These are phyloP conservation scores for Lepidium sativum DNA, from an alignment of 345 rosid genomes.

Conservation along the genomic window DNA sequence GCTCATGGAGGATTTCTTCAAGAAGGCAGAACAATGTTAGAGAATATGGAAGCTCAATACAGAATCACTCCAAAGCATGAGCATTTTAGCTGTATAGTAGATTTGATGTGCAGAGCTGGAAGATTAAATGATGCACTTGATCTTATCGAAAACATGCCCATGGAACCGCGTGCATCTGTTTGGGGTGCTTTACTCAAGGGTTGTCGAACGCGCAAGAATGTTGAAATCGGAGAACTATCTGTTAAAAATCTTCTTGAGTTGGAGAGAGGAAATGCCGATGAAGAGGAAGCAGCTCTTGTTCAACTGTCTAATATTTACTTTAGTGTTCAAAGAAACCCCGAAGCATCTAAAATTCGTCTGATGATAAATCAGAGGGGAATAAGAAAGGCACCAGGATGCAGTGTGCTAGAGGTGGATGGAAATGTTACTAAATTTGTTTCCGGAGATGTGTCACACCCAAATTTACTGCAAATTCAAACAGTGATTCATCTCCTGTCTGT, in stretches of 20 bases:
- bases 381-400: slow-evolving; percentile 49
- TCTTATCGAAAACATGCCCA: slow-evolving; percentile 46
- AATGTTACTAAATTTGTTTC: slow-evolving; percentile 38
- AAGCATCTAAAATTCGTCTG: slow-evolving; percentile 37
- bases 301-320: slow-evolving; percentile 45
- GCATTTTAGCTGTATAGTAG: slow-evolving; percentile 54
- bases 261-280: slow-evolving; percentile 35
- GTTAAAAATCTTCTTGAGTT: slow-evolving; percentile 36
- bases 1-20: slow-evolving; percentile 45
- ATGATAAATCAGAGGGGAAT: slow-evolving; percentile 38
- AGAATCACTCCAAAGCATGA: slow-evolving; percentile 44
- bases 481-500: slow-evolving; percentile 25
- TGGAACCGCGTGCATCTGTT: slow-evolving; percentile 51
- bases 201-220: slow-evolving; percentile 46
- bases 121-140: slow-evolving; percentile 39
- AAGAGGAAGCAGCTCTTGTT: slow-evolving; percentile 53
- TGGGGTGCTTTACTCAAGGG: slow-evolving; percentile 58
- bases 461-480: slow-evolving; percentile 32
- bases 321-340: slow-evolving; percentile 23
- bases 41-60: slow-evolving; percentile 34
- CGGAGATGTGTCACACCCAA: slow-evolving; percentile 40
- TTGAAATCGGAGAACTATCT: slow-evolving; percentile 50
- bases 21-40: slow-evolving; percentile 35
- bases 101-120: slow-evolving; percentile 53
- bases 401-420: slow-evolving; percentile 49